Evolutionary conservation across 2,329 filamentous ascomycete genomes (phyloP), one percentile per base, ranked within the genome.

Genomic region (Fusarium sacchari): DNA sequence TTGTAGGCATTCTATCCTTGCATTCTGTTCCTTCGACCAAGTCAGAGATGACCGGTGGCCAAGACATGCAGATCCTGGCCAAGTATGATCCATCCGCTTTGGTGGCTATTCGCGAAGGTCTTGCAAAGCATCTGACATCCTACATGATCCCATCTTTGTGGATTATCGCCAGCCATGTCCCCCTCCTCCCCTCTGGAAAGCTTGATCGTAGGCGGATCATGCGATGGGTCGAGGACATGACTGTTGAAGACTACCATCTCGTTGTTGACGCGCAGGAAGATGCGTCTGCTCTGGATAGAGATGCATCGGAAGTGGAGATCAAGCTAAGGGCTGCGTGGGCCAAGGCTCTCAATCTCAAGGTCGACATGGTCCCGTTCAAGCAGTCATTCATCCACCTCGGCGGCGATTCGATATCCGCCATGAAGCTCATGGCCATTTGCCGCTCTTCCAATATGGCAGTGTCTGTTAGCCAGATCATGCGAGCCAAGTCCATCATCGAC

Each of bases 361-460:
- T 46, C 3, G 46, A 75, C 1, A 43, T 7, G 30, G 59, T 76
- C 1, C 66, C 74, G 6, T 76, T 73, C 44, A 69, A 55, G 13
- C 60, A 71, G 13, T 76, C 74, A 0, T 77, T 75, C 10, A 53
- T 76, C 12, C 73, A 62, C 30, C 39, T 76, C 3, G 73, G 74
- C 36, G 74, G 74, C 2, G 74, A 76, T 36, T 76, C 74, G 2
- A 76, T 76, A 30, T 76, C 74, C 0, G 74, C 74, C 0, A 76
- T 76, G 73, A 60, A 74, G 57, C n/a, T 76, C 7, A 76, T 76
- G 64, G 71, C 74, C 0, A 28, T 67, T 26, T 76, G 74, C 2
- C 66, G 73, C n/a, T 68, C 73, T 18, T 64, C 28, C 3, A 30
- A 66, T 10, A 72, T 76, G 52, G 47, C 59, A 46, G 26, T 76